phyloP scores from a whole-genome alignment of 164 flowering plant genomes.

The Santalum album region DNA sequence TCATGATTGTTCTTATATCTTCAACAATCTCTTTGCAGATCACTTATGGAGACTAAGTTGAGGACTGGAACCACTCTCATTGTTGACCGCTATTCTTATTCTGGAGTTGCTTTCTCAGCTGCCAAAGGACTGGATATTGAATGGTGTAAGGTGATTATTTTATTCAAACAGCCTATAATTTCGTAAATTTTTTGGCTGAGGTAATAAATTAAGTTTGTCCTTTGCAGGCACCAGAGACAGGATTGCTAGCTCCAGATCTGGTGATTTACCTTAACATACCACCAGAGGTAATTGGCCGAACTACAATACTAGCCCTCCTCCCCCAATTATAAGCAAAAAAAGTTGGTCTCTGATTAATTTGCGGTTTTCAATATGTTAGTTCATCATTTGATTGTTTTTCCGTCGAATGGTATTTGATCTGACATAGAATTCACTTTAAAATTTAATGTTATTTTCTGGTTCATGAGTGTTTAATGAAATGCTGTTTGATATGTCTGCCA shows the following conservation, averaged over 20 bases:
- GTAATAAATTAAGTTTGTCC: background rate
- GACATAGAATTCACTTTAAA: no score
- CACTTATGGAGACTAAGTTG: slow-evolving; percentile 73
- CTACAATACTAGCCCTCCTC: no score
- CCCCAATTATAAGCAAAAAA: no score
- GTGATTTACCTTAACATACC: background rate
- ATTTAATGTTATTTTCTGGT: no score
- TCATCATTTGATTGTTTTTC: no score
- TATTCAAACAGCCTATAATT: background rate
- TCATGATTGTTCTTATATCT: background rate
- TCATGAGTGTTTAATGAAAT: no score
- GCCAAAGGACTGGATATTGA: slow-evolving; percentile 85
- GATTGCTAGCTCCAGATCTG: background rate
- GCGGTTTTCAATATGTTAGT: no score
- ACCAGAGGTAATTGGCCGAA: slow-evolving; percentile 5
- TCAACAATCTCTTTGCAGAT: slow-evolving; percentile 32
- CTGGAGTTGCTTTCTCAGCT: slow-evolving; percentile 91
- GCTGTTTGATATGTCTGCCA: no score
- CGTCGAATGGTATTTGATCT: no score
- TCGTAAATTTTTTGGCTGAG: background rate
- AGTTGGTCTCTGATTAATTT: no score
- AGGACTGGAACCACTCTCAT: slow-evolving; percentile 65
- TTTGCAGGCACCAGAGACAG: slow-evolving; percentile 4
- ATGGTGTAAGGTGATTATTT: slow-evolving; percentile 74
- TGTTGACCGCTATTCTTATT: slow-evolving; percentile 86